Evolutionary conservation across 257 asterid species (phyloP).

Genomic region (Solanum pennellii): DNA sequence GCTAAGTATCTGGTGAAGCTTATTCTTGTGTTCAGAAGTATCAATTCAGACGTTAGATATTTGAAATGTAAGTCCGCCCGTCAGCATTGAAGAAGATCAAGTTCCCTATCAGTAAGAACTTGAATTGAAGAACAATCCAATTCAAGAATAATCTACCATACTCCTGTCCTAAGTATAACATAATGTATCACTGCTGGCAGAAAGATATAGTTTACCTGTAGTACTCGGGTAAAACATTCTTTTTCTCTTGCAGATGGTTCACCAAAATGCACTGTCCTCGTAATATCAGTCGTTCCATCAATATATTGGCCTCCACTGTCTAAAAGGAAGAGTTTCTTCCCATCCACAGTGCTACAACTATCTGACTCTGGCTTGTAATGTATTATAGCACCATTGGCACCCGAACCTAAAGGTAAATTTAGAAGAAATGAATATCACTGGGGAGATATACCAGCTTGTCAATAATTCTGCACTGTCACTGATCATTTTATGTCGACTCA

Average conservation of each 20-base stretch:
- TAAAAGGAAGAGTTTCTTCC: conserved; percentile 71
- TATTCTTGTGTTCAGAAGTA: neutral
- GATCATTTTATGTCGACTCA: neutral
- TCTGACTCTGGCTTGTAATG: conserved; percentile 83
- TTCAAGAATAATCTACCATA: neutral
- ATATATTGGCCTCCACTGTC: conserved; percentile 96
- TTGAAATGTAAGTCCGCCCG: neutral
- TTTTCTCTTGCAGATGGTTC: conserved; percentile 78
- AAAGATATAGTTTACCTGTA: conserved; percentile 41
- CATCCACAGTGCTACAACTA: conserved; percentile 63
- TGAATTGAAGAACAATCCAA: neutral
- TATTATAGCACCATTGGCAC: conserved; percentile 96
- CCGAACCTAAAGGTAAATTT: conserved; percentile 48
- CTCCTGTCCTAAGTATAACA: neutral
- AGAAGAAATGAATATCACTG: neutral
- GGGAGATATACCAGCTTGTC: neutral
- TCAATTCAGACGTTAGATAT: neutral
- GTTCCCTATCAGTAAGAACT: neutral
- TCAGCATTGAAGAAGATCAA: neutral
- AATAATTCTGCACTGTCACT: neutral
- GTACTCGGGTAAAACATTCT: conserved; percentile 91
- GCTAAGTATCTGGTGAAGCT: neutral
- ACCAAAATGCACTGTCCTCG: conserved; percentile 92
- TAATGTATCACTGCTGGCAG: neutral
- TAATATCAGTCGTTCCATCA: conserved; percentile 95